Conservation (phyloP, 768 basidiomycete species). For the Favolaschia claudopus region DNA sequence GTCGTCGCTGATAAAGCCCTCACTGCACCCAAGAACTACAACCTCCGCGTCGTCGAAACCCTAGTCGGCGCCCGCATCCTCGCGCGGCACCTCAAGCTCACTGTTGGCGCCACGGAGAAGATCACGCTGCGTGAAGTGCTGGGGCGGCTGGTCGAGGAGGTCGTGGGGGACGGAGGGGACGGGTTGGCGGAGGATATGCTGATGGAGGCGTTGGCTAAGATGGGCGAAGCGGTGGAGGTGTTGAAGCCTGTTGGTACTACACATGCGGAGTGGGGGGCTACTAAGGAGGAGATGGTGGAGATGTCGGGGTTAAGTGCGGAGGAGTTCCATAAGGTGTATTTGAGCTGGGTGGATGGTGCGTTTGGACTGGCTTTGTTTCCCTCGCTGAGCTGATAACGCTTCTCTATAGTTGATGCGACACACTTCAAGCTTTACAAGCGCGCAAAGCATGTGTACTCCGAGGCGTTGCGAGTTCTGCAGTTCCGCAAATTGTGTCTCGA, state of each 20-base stretch:
- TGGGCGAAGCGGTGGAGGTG: conserved; percentile 57
- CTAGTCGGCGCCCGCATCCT: conserved; percentile 82
- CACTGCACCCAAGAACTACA: conserved; percentile 81
- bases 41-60: conserved; percentile 92
- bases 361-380: conserved; percentile 1
- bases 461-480: conserved; percentile 81
- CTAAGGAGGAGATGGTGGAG: conserved; percentile 76
- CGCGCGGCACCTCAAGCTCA: conserved; percentile 61
- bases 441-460: conserved; percentile 81
- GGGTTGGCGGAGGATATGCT: conserved; percentile 56
- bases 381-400: neutral
- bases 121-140: conserved; percentile 75
- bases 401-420: conserved; percentile 70
- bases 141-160: conserved; percentile 58
- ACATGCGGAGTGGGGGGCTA: conserved; percentile 65
- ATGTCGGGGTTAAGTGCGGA: conserved; percentile 63
- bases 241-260: conserved; percentile 54
- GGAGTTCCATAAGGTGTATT: conserved; percentile 70
- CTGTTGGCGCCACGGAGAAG: conserved; percentile 52
- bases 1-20: conserved; percentile 83
- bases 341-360: conserved; percentile 84
- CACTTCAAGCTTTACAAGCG: conserved; percentile 87
- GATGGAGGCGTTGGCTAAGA: conserved; percentile 52
- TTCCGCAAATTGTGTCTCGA: conserved; percentile 75
- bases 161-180: conserved; percentile 45